Conservation (phyloP, 1,139 yeast genomes). For the Debaryomycetaceae sp. region DNA sequence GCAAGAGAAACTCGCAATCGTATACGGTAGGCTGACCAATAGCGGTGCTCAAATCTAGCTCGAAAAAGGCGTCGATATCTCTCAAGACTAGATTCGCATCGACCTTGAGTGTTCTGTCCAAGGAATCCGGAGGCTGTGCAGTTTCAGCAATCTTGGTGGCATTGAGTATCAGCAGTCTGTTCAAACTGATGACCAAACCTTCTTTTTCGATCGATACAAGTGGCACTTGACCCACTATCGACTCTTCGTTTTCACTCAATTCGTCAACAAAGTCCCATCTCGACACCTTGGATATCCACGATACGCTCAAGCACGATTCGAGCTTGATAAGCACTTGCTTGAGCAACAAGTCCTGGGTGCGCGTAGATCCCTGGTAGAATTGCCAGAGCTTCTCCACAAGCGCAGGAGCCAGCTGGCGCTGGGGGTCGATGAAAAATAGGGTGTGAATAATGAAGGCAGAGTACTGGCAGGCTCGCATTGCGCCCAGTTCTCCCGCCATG, state of each 20-base stretch:
- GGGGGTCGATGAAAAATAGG: conserved; percentile 37
- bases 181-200: conserved; percentile 45
- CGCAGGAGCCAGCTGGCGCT: conserved; percentile 33
- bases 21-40: conserved; percentile 24
- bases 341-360: conserved; percentile 52
- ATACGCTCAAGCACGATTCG: conserved; percentile 38
- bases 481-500: conserved; percentile 11
- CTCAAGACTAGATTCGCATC: conserved; percentile 1
- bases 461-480: conserved; percentile 25
- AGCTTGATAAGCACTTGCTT: conserved; percentile 42
- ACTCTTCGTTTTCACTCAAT: conserved; percentile 27
- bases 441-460: conserved; percentile 32
- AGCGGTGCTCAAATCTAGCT: conserved; percentile 6
- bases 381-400: conserved; percentile 38
- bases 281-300: conserved; percentile 52
- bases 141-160: conserved; percentile 21
- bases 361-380: conserved; percentile 52
- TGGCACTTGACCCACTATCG: conserved; percentile 30
- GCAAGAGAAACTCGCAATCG: conserved; percentile 51
- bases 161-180: conserved; percentile 39
- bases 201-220: conserved; percentile 36
- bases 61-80: conserved; percentile 10
- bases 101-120: neutral
- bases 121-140: conserved; percentile 2
- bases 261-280: conserved; percentile 57